Evolutionary conservation across 1,284 basidiomycete species (phyloP).

Genomic region (Meripilus lineatus): DNA sequence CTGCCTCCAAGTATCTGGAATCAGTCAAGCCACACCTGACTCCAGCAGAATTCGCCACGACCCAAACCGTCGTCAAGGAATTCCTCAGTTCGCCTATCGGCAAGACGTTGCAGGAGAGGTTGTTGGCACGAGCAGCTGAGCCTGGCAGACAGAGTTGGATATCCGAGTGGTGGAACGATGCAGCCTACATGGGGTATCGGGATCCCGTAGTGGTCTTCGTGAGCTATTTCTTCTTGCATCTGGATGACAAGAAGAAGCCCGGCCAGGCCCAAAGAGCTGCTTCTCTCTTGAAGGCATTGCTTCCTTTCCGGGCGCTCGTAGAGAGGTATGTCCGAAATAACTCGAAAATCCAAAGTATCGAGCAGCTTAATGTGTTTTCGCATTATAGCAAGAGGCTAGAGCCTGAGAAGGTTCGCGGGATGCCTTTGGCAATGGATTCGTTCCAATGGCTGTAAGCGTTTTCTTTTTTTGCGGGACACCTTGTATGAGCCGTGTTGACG

Average conservation of each 20-base stretch:
- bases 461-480: not conserved
- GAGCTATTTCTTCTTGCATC: slow-evolving; percentile 93
- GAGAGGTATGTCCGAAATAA: slow-evolving; percentile 58
- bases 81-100: slow-evolving; percentile 74
- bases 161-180: slow-evolving; percentile 97
- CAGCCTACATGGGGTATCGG: slow-evolving; percentile 80
- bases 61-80: slow-evolving; percentile 55
- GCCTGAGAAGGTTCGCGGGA: slow-evolving; percentile 83
- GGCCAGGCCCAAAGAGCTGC: slow-evolving; percentile 71
- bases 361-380: no score
- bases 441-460: slow-evolving; percentile 83
- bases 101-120: slow-evolving; percentile 74
- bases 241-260: slow-evolving; percentile 57
- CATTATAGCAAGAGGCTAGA: slow-evolving; percentile 69
- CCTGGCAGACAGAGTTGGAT: slow-evolving; percentile 77
- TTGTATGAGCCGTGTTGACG: not conserved
- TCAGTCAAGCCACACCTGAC: slow-evolving; percentile 75
- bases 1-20: slow-evolving; percentile 83
- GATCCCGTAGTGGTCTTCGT: slow-evolving; percentile 93
- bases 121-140: slow-evolving; percentile 71
- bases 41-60: slow-evolving; percentile 53
- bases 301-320: slow-evolving; percentile 78
- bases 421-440: slow-evolving; percentile 90
- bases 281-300: slow-evolving; percentile 74
- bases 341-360: no score